These are phyloP conservation scores for Chenopodium suecicum DNA, from an alignment of 148 eudicot genomes.

Conservation along the genomic window DNA sequence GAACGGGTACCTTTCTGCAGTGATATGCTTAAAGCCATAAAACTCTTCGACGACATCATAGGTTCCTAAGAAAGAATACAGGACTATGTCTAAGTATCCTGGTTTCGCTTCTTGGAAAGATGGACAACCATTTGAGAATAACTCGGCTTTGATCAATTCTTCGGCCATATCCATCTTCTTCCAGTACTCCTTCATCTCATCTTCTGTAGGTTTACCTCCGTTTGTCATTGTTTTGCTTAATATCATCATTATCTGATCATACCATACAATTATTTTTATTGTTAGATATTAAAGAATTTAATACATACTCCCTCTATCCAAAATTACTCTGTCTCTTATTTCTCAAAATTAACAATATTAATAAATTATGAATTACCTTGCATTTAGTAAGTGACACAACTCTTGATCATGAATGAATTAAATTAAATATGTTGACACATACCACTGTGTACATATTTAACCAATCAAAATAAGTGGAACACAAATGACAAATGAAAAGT, in stretches of 20 bases:
- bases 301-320: too few species aligned
- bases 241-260: background rate
- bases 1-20: constrained; percentile 20
- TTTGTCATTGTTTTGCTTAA: background rate
- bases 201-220: constrained; percentile 8
- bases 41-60: background rate
- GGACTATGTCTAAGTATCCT: constrained; percentile 22
- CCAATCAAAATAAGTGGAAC: too few species aligned
- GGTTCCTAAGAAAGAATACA: constrained; percentile 15
- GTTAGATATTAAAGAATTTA: too few species aligned
- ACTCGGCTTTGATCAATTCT: constrained; percentile 21
- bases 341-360: too few species aligned
- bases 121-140: constrained; percentile 11
- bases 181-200: background rate
- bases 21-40: background rate
- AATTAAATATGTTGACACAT: too few species aligned
- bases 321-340: too few species aligned
- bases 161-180: constrained; percentile 22
- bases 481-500: too few species aligned
- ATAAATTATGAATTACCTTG: too few species aligned
- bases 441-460: too few species aligned
- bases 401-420: too few species aligned
- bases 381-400: too few species aligned
- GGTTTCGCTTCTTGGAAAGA: constrained; percentile 7
- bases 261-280: too few species aligned